Conservation (phyloP, 371 early-diverging fungal species). For the Actinomucor elegans region DNA sequence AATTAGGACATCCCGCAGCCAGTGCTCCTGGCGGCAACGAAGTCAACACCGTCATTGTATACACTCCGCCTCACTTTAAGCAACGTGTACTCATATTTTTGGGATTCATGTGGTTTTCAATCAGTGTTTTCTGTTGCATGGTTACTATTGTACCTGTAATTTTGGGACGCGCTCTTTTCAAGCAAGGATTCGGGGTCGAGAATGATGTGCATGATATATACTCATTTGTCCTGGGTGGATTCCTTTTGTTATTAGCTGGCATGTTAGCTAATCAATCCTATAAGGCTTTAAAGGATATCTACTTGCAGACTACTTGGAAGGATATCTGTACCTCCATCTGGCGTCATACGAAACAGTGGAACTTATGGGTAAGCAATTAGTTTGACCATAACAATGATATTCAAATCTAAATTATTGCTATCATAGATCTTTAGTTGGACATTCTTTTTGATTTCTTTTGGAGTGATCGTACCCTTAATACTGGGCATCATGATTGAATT, state of each 20-base stretch:
- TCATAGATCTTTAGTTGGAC: constrained; percentile 11
- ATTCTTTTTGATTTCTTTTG: constrained; percentile 41
- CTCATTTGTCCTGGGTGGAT: constrained; percentile 32
- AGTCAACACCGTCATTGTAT: constrained; percentile 56
- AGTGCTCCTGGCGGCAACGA: constrained; percentile 39
- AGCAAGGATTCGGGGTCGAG: constrained; percentile 11
- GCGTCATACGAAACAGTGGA: not conserved
- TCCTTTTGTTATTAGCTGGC: constrained; percentile 12
- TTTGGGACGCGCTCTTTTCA: constrained; percentile 45
- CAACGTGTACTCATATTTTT: constrained; percentile 49
- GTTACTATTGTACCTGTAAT: constrained; percentile 43
- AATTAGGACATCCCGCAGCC: constrained; percentile 57
- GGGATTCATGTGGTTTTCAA: constrained; percentile 55
- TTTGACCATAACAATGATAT: no score
- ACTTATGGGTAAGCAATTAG: no score
- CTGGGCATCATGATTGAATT: constrained; percentile 52
- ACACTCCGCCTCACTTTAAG: constrained; percentile 67
- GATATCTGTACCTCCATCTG: not conserved
- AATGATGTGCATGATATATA: constrained; percentile 59
- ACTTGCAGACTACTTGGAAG: not conserved
- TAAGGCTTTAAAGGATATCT: constrained; percentile 1
- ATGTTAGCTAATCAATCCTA: not conserved
- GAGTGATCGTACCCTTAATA: constrained; percentile 43
- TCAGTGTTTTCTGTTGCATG: constrained; percentile 34
- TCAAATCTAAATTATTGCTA: no score